phyloP scores from a whole-genome alignment of 306 rosid species.

The Rosa chinensis region DNA sequence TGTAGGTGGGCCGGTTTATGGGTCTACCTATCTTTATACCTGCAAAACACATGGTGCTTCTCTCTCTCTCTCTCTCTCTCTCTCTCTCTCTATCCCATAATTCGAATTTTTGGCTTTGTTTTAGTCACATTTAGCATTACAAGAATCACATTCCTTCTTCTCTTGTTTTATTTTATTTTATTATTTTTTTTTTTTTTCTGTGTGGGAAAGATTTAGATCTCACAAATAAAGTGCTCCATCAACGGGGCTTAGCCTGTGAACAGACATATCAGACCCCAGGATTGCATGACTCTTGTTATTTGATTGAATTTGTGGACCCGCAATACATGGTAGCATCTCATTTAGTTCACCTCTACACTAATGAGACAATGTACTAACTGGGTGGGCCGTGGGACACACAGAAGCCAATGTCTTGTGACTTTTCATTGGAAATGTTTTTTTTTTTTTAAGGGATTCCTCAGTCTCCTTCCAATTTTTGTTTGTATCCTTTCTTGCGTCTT shows the following conservation, averaged over 20 bases:
- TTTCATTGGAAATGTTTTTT: not conserved
- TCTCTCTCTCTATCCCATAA: not conserved
- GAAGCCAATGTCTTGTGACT: slow-evolving; percentile 15
- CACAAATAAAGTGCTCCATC: slow-evolving; percentile 11
- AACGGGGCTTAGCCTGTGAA: not conserved
- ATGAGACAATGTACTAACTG: slow-evolving; percentile 33
- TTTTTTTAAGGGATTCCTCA: not conserved
- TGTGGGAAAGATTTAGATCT: not conserved
- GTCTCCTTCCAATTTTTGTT: not conserved
- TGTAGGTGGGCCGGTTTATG: slow-evolving; percentile 5
- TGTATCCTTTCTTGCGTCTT: not conserved
- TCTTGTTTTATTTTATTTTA: not conserved
- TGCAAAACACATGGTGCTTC: slow-evolving; percentile 20
- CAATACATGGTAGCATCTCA: slow-evolving; percentile 16
- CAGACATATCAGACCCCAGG: slow-evolving; percentile 3
- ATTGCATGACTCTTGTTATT: slow-evolving; percentile 18
- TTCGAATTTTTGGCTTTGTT: slow-evolving; percentile 19
- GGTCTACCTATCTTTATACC: slow-evolving; percentile 11
- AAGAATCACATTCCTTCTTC: slow-evolving; percentile 3
- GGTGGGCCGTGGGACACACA: slow-evolving; percentile 18
- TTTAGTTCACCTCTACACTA: slow-evolving; percentile 23
- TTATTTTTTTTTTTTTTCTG: not conserved
- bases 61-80: not conserved
- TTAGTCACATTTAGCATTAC: slow-evolving; percentile 20
- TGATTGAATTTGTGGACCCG: slow-evolving; percentile 31